phyloP scores from a whole-genome alignment of 1,284 basidiomycete genomes.

The Phellopilus nigrolimitatus region DNA sequence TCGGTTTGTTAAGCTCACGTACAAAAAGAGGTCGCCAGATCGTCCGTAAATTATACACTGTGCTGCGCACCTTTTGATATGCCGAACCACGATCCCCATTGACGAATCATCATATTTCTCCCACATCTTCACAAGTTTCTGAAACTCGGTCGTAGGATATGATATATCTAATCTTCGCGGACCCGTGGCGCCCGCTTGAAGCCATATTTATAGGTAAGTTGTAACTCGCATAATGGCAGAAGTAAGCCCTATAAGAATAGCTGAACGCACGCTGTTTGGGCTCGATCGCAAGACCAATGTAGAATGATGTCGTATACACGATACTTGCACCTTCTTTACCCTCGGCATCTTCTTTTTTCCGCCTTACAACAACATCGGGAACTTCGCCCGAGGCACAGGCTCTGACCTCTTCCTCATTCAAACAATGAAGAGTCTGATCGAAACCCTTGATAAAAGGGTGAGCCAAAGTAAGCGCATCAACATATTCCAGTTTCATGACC shows the following conservation, averaged over 20 bases:
- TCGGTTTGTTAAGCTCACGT: slow-evolving; percentile 3
- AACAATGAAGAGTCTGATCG: slow-evolving; percentile 81
- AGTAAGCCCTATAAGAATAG: slow-evolving; percentile 7
- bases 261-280: slow-evolving; percentile 76
- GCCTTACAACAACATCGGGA: slow-evolving; percentile 62
- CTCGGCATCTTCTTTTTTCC: slow-evolving; percentile 79
- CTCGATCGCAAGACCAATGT: slow-evolving; percentile 92
- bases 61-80: slow-evolving; percentile 77
- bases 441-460: slow-evolving; percentile 97
- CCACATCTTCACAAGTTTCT: slow-evolving; percentile 94
- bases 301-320: slow-evolving; percentile 93
- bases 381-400: slow-evolving; percentile 89
- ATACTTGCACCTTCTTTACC: slow-evolving; percentile 72
- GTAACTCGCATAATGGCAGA: slow-evolving; percentile 17
- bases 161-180: slow-evolving; percentile 90
- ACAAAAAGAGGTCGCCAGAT: slow-evolving; percentile 8
- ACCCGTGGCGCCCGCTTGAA: slow-evolving; percentile 60
- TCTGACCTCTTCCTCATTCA: slow-evolving; percentile 82
- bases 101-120: slow-evolving; percentile 89
- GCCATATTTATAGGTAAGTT: slow-evolving; percentile 9
- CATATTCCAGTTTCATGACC: slow-evolving; percentile 96
- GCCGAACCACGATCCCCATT: slow-evolving; percentile 93
- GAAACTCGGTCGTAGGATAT: slow-evolving; percentile 95
- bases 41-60: background rate
- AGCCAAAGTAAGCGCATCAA: slow-evolving; percentile 86